Evolutionary conservation across 176 grass and related monocot species (phyloP), one percentile per base, ranked within the genome.

Genomic region (Raddia guianensis): DNA sequence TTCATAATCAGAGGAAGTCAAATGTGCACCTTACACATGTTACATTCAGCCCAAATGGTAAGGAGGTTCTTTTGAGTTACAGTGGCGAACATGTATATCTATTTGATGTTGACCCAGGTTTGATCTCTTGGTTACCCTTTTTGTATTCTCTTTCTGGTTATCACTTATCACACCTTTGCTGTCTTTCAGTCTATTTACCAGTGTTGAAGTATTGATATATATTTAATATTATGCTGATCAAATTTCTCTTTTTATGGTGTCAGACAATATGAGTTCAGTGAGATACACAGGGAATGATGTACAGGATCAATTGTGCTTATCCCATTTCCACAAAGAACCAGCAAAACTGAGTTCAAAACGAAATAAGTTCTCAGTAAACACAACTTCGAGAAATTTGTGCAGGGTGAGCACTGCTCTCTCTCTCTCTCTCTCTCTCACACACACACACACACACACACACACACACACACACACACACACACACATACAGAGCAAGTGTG

Each of bases 21-120:
- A 87, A 80, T 85, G 84, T 91, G 75, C 86, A 98, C 78, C 84
- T 98, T 58, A 98, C 96, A 49, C 96, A 98, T 95, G 96, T 98
- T 83, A 73, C 88, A 52, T 98, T 98, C 59, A 91, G 96, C 82
- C 92, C 90, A 37, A 89, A 93, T 76, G 96, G 92, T 49, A 91
- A 93, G 50, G 96, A 95, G 82, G 88, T 95, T 78, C 90, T 98
- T 71, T 81, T 93, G 82, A 98, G 96, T 79, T 98, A 95, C 66
- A 98, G 96, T 60, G 92, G 92, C 57, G 96, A 98, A 88, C 96
- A 98, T 86, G 92, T 98, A 74, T 98, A 98, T 87, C 82, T 95
- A 34, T 93, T 98, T 83, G 90, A 95, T 76, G 79, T 93, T 72
- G 88, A 86, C 55, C 60, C 82, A 83, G 96, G 92, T 98, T 88